Evolutionary conservation across 352 stramenopile species (phyloP).

Genomic region (Thalassiosira mediterranea): DNA sequence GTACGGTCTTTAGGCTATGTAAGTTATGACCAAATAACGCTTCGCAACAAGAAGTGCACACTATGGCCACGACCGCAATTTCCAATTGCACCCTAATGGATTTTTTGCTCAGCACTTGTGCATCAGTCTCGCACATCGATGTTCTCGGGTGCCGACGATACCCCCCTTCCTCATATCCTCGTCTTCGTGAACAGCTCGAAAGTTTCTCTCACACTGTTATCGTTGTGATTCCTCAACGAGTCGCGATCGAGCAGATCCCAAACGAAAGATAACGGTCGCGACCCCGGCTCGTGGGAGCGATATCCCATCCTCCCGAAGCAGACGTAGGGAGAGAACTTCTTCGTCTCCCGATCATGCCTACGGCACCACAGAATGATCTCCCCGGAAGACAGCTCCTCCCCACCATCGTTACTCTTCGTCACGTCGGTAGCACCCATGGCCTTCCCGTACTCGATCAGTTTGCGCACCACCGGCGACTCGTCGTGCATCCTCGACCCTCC

Average conservation of each 20-base stretch:
- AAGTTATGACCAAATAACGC: too few relatives aligned
- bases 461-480: slow-evolving; percentile 62
- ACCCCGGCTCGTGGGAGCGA: slow-evolving; percentile 52
- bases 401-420: neutral
- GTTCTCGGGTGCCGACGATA: too few relatives aligned
- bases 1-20: too few relatives aligned
- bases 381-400: slow-evolving; percentile 6
- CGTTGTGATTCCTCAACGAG: slow-evolving; percentile 31
- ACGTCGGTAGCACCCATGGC: neutral
- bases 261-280: slow-evolving; percentile 67
- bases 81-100: too few relatives aligned
- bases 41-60: too few relatives aligned
- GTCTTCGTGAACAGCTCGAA: slow-evolving; percentile 30
- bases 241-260: slow-evolving; percentile 75
- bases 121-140: too few relatives aligned
- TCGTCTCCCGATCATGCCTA: slow-evolving; percentile 46
- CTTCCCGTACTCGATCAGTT: slow-evolving; percentile 52
- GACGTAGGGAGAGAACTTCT: slow-evolving; percentile 61
- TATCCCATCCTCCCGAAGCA: slow-evolving; percentile 72
- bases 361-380: slow-evolving; percentile 76
- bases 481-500: slow-evolving; percentile 71
- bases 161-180: too few relatives aligned
- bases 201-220: slow-evolving; percentile 20
- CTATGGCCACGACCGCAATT: too few relatives aligned
- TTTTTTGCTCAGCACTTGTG: too few relatives aligned